phyloP scores from a whole-genome alignment of 1,284 basidiomycete species.

The Athelia sp. region DNA sequence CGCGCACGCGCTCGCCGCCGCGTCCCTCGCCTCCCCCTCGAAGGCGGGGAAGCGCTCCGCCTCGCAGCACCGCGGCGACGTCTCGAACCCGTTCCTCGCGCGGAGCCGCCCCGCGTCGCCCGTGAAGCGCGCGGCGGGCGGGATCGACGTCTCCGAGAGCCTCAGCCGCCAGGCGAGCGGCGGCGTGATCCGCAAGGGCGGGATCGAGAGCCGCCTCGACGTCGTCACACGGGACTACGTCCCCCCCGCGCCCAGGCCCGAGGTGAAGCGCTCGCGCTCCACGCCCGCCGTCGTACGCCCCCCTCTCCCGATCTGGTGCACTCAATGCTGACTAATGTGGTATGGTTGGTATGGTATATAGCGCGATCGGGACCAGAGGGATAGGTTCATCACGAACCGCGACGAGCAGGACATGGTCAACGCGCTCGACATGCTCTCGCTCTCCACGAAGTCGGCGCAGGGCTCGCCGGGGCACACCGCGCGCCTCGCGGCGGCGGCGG shows the following conservation, averaged over 20 bases:
- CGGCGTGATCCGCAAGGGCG: conserved; percentile 70
- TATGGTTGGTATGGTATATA: conserved; percentile 6
- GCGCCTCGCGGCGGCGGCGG: conserved; percentile 67
- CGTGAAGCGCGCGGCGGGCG: conserved; percentile 48
- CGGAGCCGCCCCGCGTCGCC: conserved; percentile 57
- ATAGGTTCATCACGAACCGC: conserved; percentile 71
- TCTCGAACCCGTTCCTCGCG: conserved; percentile 58
- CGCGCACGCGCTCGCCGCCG: conserved; percentile 47
- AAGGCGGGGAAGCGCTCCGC: conserved; percentile 27
- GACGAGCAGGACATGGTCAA: conserved; percentile 55
- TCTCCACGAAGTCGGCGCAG: conserved; percentile 19
- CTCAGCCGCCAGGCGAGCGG: conserved; percentile 56
- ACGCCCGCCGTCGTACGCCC: conserved; percentile 50
- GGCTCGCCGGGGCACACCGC: conserved; percentile 70
- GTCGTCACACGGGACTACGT: conserved; percentile 61
- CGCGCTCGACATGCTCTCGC: conserved; percentile 58
- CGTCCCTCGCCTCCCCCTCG: conserved; percentile 42
- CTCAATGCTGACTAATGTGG: background rate
- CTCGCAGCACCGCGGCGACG: conserved; percentile 34
- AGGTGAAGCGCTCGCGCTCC: conserved; percentile 68
- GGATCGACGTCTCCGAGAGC: conserved; percentile 46
- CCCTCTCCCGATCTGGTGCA: conserved; percentile 5
- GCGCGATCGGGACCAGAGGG: conserved; percentile 42
- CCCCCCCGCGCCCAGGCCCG: conserved; percentile 45
- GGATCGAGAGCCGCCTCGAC: conserved; percentile 69